Evolutionary conservation across 768 basidiomycete genomes (phyloP), one percentile per base, ranked within the genome.

Genomic region (Phallus indusiatus): DNA sequence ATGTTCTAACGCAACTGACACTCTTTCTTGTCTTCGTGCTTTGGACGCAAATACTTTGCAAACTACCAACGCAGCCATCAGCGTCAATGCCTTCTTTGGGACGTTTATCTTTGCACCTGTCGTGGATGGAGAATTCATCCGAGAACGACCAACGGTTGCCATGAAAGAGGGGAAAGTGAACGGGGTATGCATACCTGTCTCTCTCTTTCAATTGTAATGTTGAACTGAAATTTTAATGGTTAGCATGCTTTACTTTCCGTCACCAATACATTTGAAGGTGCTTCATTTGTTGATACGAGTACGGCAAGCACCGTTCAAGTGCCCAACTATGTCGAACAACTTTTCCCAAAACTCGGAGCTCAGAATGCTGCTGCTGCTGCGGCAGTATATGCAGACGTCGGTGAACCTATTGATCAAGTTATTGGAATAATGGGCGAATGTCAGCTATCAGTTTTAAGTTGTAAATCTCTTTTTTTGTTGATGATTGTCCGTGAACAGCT

Each of bases 191-290:
- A n/a, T 16, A 17, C 47, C 9, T n/a, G n/a, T n/a, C n/a, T 3
- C 3, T 24, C 46, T 21, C 6, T 5, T n/a, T 55, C n/a, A n/a
- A n/a, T n/a, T n/a, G n/a, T n/a, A 28, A n/a, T 42, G 22, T 21
- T 34, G 3, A 5, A 61, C 24, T 24, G 20, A 61, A 22, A 7
- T 21, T n/a, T 47, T 6, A 3, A 33, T 56, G 17, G 5, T 20
- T 42, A 75, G 75, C 48, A 71, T 54, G 67, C 62, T 16, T 59
- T 75, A 4, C 68, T 74, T 12, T 62, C 75, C 1, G 69, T 77
- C 1, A 76, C 74, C 1, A 79, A 78, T 35, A 53, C 69, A 5
- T 65, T 71, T 21, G 74, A 75, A 60, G 80, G 79, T 1, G 28
- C 47, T 1, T 47, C 59, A 14, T 79, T 79, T 56, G 76, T 80